Evolutionary conservation across 306 rosid genomes (phyloP), one percentile per base, ranked within the genome.

Genomic region (Crotalaria pallida): DNA sequence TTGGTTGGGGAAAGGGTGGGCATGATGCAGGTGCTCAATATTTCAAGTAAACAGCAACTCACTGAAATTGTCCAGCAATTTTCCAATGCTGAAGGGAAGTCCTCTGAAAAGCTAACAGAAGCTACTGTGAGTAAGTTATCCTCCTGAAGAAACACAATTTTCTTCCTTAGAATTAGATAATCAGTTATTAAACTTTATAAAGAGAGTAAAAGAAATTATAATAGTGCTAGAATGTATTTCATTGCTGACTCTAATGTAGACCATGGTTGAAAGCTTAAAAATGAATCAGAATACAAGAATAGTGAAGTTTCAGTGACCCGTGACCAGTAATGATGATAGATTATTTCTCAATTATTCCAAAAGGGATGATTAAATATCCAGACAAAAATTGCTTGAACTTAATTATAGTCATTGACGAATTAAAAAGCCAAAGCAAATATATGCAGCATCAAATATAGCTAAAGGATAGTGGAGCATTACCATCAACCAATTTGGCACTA

Each of bases 401-500:
- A 53, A 59, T 61, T 21, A 22, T 19, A 71, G 61, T 16, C 58
- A 55, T 31, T 10, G 17, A 51, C 63, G 40, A 64, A 67, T 50
- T 58, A 29, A 73, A 18, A 3, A 45, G 19, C 23, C 22, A 3
- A 58, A 34, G 17, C 23, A 31, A 34, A 41, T 52, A 52, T 15
- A 62, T 13, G 55, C 36, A 48, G 24, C 58, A 27, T n/a, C 16
- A 60, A 18, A 79, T 50, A 60, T 56, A 74, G 21, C 31, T 51
- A 72, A 51, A 75, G 36, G 78, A 43, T 61, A 31, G 60, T 1
- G 65, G 61, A 69, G 34, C 23, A 56, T 59, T 87, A 94, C 99
- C 92, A 44, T 73, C 65, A 94, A 41, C 97, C 98, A 94, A 68
- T 81, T 73, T 36, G 97, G 98, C 72, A 94, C 84, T 15, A 13